A percentile compares a stretch with the other conserved stretches of the same genome.
Evolutionary conservation across 495 filamentous ascomycete species (phyloP).

Genomic region (Aspergillus hancockii): DNA sequence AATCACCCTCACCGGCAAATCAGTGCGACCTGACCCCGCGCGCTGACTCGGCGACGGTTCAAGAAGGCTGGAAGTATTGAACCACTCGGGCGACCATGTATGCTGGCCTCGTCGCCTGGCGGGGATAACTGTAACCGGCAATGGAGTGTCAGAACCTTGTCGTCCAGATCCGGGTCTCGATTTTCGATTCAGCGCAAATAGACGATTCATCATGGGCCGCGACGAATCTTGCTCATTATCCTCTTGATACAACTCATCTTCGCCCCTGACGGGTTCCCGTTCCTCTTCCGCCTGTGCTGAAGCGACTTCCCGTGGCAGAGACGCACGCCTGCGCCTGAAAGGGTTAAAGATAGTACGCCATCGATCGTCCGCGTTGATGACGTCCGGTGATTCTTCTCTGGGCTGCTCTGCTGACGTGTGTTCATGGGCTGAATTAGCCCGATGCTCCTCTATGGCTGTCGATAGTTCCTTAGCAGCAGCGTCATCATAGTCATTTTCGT

Average conservation of each 20-base stretch:
- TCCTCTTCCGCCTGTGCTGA: constrained; percentile 48
- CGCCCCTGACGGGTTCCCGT: constrained; percentile 17
- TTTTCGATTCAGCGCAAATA: constrained; percentile 36
- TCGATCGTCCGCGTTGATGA: constrained; percentile 36
- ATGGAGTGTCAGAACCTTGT: constrained; percentile 30
- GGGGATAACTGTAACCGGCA: constrained; percentile 69
- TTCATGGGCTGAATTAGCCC: constrained; percentile 13
- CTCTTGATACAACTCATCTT: constrained; percentile 19
- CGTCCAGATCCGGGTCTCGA: constrained; percentile 25
- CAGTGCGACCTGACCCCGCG: constrained; percentile 15
- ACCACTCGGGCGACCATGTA: constrained; percentile 43
- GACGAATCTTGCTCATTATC: constrained; percentile 20
- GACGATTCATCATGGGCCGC: constrained; percentile 23
- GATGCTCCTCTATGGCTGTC: constrained; percentile 16
- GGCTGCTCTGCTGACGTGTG: constrained; percentile 16
- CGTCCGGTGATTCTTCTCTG: constrained; percentile 36
- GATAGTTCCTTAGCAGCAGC: constrained; percentile 31
- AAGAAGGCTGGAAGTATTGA: constrained; percentile 20
- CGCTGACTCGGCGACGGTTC: constrained; percentile 20
- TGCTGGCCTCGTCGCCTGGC: constrained; percentile 58
- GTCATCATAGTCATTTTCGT: constrained; percentile 25
- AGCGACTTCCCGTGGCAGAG: constrained; percentile 56
- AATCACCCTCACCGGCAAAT: constrained; percentile 41
- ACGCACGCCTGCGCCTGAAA: constrained; percentile 54
- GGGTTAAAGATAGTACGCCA: constrained; percentile 55